Conservation (phyloP, 441 rosid genomes). For the Brassica balearica region DNA sequence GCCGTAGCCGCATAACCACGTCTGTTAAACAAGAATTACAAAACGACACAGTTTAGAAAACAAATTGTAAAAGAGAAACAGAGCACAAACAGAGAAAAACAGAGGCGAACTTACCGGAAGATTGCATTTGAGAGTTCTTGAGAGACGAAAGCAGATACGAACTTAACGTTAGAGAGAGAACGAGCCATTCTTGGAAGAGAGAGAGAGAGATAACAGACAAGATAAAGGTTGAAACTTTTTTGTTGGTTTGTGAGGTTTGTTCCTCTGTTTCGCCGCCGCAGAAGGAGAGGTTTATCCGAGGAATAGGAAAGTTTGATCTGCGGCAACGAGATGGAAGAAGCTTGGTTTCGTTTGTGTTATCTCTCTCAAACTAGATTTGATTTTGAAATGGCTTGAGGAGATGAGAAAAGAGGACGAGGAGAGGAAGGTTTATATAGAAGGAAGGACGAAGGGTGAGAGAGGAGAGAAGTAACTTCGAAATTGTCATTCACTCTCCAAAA, state of each 20-base stretch:
- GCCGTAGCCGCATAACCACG: conserved; percentile 73
- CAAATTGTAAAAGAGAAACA: too few relatives aligned
- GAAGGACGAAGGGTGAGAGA: not conserved
- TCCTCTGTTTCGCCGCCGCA: not conserved
- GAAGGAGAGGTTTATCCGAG: conserved; percentile 19
- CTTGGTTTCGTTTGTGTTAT: conserved; percentile 34
- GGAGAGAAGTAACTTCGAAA: conserved; percentile 28
- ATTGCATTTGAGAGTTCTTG: conserved; percentile 21
- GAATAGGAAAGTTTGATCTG: not conserved
- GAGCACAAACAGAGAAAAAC: too few relatives aligned
- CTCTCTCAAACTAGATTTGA: conserved; percentile 29
- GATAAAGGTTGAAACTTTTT: not conserved
- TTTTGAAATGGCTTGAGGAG: conserved; percentile 31
- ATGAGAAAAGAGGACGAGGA: conserved; percentile 32
- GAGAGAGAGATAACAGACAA: conserved; percentile 42
- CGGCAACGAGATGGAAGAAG: conserved; percentile 36
- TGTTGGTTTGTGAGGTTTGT: too few relatives aligned
- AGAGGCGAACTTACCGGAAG: too few relatives aligned
- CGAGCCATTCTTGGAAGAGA: conserved; percentile 44
- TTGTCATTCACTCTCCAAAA: conserved; percentile 33
- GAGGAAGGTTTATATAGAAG: conserved; percentile 38
- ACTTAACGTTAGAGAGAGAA: conserved; percentile 42
- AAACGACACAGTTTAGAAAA: conserved; percentile 31
- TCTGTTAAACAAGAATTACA: conserved; percentile 30
- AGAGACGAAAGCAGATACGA: conserved; percentile 43